Base-by-base conservation (phyloP, 148 eudicot genomes). In the Tetragonia tetragonoides region DNA sequence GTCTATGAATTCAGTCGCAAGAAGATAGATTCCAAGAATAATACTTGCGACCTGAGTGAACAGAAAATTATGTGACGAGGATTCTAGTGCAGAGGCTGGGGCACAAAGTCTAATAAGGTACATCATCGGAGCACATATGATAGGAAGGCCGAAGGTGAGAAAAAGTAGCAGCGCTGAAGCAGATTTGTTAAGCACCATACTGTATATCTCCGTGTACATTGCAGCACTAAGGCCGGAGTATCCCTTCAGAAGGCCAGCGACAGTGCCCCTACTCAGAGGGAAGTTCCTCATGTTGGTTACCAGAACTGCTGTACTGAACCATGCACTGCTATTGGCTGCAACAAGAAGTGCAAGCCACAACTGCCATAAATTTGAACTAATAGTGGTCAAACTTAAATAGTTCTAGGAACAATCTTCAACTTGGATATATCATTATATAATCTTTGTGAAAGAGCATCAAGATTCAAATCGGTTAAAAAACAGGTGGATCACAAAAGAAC, bases 251-350 rank as follows among this genome's bases (percentile, higher is more conserved):
- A 90, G 88, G 6, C 94, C 94, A 3, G 90, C 74, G 0, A 87
- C 89, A 0, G 91, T 91, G 4, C 94, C 94, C 46, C 89, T 78
- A 75, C 83, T 86, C 3, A 81, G 78, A 53, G 87, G 77, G 82
- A 90, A 90, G 79, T 90, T 90, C n/a, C 90, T 72, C 12, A 88
- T 85, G 75, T 89, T 86, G 5, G 94, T 90, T 2, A 90, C 93
- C 18, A 90, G 79, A n/a, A 88, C 64, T 14, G 91, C 88, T 17
- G 93, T 90, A 74, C 87, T 88, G 89, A 90, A 86, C 91, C 91
- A 90, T 39, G 93, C 84, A 3, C 89, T 88, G 80, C 93, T 90
- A 82, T 90, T 90, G 40, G 91, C 87, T 77, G 90, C 93, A 84
- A 88, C 66, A 78, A 84, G 81, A 17, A 91, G 78, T 23, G 90